phyloP scores from a whole-genome alignment of 305 asterid species.

The Vinca major region DNA sequence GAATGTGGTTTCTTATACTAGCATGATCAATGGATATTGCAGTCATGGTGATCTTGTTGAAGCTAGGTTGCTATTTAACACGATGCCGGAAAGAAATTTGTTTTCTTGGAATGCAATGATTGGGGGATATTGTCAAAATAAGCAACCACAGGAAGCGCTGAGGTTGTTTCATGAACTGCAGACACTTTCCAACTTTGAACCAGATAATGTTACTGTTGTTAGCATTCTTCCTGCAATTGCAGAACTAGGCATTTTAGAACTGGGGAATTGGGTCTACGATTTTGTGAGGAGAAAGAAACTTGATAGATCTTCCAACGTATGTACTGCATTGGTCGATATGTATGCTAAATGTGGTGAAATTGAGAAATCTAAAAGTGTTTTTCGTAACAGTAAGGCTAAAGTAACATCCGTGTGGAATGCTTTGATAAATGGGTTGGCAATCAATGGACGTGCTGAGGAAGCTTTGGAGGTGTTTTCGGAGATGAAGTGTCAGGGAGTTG shows the following conservation, averaged over 20 bases:
- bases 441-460: slow-evolving; percentile 67
- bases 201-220: slow-evolving; percentile 61
- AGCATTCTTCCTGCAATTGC: slow-evolving; percentile 87
- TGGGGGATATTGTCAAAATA: slow-evolving; percentile 62
- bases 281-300: slow-evolving; percentile 53
- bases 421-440: slow-evolving; percentile 76
- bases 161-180: slow-evolving; percentile 54
- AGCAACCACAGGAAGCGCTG: slow-evolving; percentile 52
- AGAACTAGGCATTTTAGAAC: slow-evolving; percentile 66
- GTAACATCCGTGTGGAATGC: slow-evolving; percentile 76
- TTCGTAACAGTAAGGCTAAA: slow-evolving; percentile 32
- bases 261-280: slow-evolving; percentile 63
- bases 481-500: slow-evolving; percentile 46
- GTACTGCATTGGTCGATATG: slow-evolving; percentile 80
- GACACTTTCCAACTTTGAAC: slow-evolving; percentile 32
- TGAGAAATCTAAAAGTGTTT: slow-evolving; percentile 52
- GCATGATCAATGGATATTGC: slow-evolving; percentile 80
- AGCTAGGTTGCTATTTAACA: slow-evolving; percentile 59
- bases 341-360: slow-evolving; percentile 82
- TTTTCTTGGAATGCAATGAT: slow-evolving; percentile 85
- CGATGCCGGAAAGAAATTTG: slow-evolving; percentile 61
- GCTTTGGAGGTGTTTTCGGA: slow-evolving; percentile 51
- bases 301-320: slow-evolving; percentile 54
- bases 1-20: slow-evolving; percentile 85
- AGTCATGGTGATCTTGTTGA: slow-evolving; percentile 39